These are phyloP conservation scores for Pyrrhoderma lamaoense DNA, from an alignment of 1,284 basidiomycete species.

Conservation along the genomic window DNA sequence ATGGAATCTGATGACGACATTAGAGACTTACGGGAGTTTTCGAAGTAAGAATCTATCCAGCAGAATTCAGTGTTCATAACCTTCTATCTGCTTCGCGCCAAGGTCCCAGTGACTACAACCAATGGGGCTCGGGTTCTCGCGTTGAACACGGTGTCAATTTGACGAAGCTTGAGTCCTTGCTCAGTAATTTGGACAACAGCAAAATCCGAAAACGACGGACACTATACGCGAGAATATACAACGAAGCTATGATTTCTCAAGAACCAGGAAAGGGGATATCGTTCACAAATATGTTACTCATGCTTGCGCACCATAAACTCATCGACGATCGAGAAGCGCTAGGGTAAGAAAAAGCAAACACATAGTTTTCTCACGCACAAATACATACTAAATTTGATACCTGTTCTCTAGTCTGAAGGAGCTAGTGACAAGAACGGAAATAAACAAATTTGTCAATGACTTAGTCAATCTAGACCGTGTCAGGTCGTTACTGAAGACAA, in stretches of 20 bases:
- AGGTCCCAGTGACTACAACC: conserved; percentile 20
- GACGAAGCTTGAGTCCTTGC: conserved; percentile 47
- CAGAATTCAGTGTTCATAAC: conserved; percentile 53
- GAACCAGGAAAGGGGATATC: conserved; percentile 76
- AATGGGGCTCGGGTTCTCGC: conserved; percentile 17
- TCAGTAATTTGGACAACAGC: conserved; percentile 59
- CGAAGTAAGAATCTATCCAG: conserved; percentile 78
- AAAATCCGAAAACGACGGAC: conserved; percentile 60
- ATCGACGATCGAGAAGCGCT: conserved; percentile 85
- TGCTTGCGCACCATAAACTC: conserved; percentile 88
- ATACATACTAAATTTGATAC: background rate
- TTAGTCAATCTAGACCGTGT: conserved; percentile 82
- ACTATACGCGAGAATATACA: conserved; percentile 70
- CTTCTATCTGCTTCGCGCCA: conserved; percentile 46
- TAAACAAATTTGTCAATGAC: conserved; percentile 72
- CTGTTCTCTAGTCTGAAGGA: conserved; percentile 71
- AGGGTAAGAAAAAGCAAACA: conserved; percentile 52
- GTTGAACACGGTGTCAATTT: conserved; percentile 56
- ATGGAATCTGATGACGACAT: background rate
- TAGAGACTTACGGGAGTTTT: conserved; percentile 78
- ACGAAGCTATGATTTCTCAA: conserved; percentile 76
- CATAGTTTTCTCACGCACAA: conserved; percentile 3
- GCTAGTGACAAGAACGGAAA: conserved; percentile 67
- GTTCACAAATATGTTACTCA: conserved; percentile 84
- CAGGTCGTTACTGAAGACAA: conserved; percentile 68